Conservation (phyloP, 305 asterid genomes). For the Fraxinus floribunda region DNA sequence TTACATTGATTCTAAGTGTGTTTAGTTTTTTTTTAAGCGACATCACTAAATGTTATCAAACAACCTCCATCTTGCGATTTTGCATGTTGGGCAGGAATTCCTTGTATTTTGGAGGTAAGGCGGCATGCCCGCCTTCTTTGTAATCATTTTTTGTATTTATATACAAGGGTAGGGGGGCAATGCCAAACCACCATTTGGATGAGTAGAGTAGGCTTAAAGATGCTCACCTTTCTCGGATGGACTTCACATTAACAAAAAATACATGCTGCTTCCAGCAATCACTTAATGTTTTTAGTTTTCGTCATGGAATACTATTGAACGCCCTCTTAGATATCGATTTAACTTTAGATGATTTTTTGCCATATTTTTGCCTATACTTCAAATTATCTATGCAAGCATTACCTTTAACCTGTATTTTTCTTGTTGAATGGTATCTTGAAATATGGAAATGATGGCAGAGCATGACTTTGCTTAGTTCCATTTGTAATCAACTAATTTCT, state of each 20-base stretch:
- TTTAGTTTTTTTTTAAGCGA: not conserved
- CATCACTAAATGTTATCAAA: not conserved
- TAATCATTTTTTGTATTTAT: not conserved
- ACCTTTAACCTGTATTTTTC: not conserved
- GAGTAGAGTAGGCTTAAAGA: not conserved
- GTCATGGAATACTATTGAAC: not conserved
- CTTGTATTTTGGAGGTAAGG: not conserved
- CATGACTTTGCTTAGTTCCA: not conserved
- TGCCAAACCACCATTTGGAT: not conserved
- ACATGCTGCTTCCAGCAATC: not conserved
- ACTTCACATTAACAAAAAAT: not conserved
- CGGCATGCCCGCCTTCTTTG: not conserved
- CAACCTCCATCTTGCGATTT: not conserved
- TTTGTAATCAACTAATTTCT: not conserved
- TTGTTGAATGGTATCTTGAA: not conserved
- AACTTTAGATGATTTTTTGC: not conserved
- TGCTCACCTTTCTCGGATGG: not conserved
- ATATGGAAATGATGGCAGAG: not conserved
- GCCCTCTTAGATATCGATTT: not conserved
- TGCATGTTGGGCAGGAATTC: not conserved
- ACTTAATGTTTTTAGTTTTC: not conserved
- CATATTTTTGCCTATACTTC: constrained; percentile 1
- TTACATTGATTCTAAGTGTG: not conserved
- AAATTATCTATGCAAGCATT: not conserved
- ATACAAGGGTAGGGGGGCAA: not conserved